Base-by-base conservation (phyloP, 83 land plant species). In the Picea engelmannii region DNA sequence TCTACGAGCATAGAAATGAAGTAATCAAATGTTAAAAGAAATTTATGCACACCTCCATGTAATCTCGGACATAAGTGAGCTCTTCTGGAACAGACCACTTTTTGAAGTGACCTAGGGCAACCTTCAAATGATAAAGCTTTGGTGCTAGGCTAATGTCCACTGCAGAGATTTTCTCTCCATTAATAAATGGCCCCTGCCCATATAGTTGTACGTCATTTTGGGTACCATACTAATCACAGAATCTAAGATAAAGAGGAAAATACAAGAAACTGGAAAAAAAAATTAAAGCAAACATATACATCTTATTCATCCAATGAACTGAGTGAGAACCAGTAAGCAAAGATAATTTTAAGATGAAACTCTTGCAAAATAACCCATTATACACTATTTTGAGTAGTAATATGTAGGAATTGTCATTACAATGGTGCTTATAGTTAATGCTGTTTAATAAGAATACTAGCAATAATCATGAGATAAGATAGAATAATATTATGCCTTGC, bases 121-220 rank as follows among this genome's bases (percentile, higher is more conserved):
- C 73, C 83, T 96, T 87, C 70, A 96, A 88, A 85, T 96, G 99
- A 83, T 87, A 93, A 25, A 96, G 89, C 88, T 96, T 96, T 18
- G 99, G 99, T 52, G 94, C 99, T 80, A 96, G 83, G 80, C 96
- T 92, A 74, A 96, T 76, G 86, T 96, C 99, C 62, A 86, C 93
- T 21, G 96, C 98, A 79, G 91, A 86, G 31, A 96, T 69, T 67
- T 93, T 95, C 40, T 90, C 92, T 12, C 99, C 99, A 81, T 84
- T 80, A 24, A 95, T 78, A 80, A 81, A 96, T 44, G 98, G 99
- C 0, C 95, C 98, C 98, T 95, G 89, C 44, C 49, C 44, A 65
- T 15, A 25, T 6, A 62, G 13, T 31, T 82, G 40, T 66, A 52
- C 6, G 65, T 44, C 31, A 64, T 23, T 60, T 81, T 40, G 8